phyloP scores from a whole-genome alignment of 164 flowering plant species.

The Chloranthus sessilifolius region DNA sequence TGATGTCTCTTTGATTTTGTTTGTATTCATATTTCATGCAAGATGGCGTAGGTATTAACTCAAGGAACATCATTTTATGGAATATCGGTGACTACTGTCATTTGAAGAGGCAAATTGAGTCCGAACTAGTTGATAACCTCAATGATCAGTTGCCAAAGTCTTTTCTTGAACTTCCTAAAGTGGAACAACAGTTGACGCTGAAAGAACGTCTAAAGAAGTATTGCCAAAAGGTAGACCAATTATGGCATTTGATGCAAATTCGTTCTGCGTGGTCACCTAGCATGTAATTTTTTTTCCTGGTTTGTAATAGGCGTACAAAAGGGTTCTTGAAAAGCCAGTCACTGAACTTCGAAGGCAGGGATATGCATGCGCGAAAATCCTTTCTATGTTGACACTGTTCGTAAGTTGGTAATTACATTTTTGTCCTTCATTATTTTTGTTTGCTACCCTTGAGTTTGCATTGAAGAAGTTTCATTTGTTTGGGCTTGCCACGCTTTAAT shows the following conservation, averaged over 20 bases:
- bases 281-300: not conserved
- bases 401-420: slow-evolving; percentile 56
- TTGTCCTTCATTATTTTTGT: not conserved
- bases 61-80: too few species aligned
- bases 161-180: slow-evolving; percentile 81
- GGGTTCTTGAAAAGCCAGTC: slow-evolving; percentile 90
- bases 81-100: slow-evolving; percentile 83
- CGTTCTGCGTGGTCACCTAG: slow-evolving; percentile 1
- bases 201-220: slow-evolving; percentile 95
- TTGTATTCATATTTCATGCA: not conserved
- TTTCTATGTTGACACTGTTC: slow-evolving; percentile 96
- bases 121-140: slow-evolving; percentile 66
- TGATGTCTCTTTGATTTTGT: slow-evolving; percentile 9
- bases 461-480: too few species aligned
- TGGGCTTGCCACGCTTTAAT: not conserved
- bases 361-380: slow-evolving; percentile 99
- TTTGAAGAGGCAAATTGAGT: slow-evolving; percentile 94
- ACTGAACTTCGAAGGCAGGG: slow-evolving; percentile 93
- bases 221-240: slow-evolving; percentile 75
- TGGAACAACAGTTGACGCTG: slow-evolving; percentile 74
- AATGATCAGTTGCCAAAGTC: slow-evolving; percentile 60
- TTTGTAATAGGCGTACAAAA: slow-evolving; percentile 72
- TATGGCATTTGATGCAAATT: not conserved
- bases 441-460: not conserved
- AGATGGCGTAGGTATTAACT: slow-evolving; percentile 4